Conservation (phyloP, 192 early-diverging fungal species). For the Linderina pennispora region DNA sequence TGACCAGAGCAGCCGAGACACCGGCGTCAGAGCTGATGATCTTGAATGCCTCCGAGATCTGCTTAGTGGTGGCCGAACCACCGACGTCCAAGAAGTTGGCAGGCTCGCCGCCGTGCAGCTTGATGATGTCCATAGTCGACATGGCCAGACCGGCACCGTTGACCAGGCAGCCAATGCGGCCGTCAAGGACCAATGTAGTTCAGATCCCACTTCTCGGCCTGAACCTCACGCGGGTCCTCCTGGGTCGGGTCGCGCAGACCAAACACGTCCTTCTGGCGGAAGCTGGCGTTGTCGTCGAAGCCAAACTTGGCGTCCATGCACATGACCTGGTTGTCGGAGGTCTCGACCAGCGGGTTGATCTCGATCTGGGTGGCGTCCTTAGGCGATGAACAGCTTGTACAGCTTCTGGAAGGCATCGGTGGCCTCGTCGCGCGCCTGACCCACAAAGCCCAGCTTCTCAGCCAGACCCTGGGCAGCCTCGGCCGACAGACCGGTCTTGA, state of each 20-base stretch:
- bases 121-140: slow-evolving; percentile 99
- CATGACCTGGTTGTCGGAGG: slow-evolving; percentile 79
- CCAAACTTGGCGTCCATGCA: slow-evolving; percentile 99
- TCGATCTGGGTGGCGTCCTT: slow-evolving; percentile 98
- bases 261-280: slow-evolving; percentile 90
- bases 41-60: slow-evolving; percentile 98
- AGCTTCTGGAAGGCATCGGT: slow-evolving; percentile 87
- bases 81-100: slow-evolving; percentile 99
- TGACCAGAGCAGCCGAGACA: slow-evolving; percentile 96
- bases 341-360: slow-evolving; percentile 98
- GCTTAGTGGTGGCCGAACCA: slow-evolving; percentile 89
- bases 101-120: slow-evolving; percentile 96
- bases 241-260: slow-evolving; percentile 85
- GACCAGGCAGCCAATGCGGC: slow-evolving; percentile 95
- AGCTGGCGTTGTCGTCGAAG: slow-evolving; percentile 99
- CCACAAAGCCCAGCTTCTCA: slow-evolving; percentile 83
- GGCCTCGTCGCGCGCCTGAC: slow-evolving; percentile 73
- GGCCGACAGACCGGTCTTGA: slow-evolving; percentile 71
- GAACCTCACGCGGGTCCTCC: slow-evolving; percentile 97
- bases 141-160: slow-evolving; percentile 99
- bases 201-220: slow-evolving; percentile 93
- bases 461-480: slow-evolving; percentile 75
- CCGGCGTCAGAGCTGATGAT: slow-evolving; percentile 96
- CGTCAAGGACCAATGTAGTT: slow-evolving; percentile 99
- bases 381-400: slow-evolving; percentile 94